Base-by-base conservation (phyloP, 1,284 basidiomycete species). In the Chalciporus sp. region DNA sequence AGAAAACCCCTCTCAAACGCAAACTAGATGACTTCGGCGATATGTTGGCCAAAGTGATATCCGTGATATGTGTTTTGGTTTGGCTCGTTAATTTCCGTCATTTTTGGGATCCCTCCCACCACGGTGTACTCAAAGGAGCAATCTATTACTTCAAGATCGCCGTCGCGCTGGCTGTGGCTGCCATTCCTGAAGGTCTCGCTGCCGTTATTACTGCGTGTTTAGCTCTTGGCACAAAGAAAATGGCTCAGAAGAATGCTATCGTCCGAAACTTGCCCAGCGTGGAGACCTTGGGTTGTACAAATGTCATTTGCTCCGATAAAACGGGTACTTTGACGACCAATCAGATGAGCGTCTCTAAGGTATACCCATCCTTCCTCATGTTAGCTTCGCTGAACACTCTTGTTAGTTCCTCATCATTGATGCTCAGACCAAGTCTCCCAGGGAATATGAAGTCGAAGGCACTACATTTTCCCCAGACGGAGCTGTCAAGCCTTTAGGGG, bases 121-220 rank as follows among this genome's bases (percentile, higher is more conserved):
- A 91, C 63, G 92, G 94, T 52, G 85, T 77, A 54, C 77, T 97
- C 64, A 94, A 94, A 71, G 95, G 95, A 40, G 95, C 95, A 0
- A 84, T 98, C 58, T 97, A 97, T 73, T 98, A 98, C 74, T 93
- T 98, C 82, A 98, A 97, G 77, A 97, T 98, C 65, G 95, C 95
- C 33, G 95, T 98, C 43, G 94, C 95, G 4, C 79, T 98, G 35
- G 95, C 95, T 16, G 95, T 98, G 42, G 95, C 95, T 53, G 95
- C 95, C 45, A 97, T 97, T 64, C 95, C 95, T 0, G 95, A 98
- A 72, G 95, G 95, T 58, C 78, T 98, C 12, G 94, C 95, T 31
- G 94, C 94, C 45, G 95, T 98, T 58, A 96, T 97, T 65, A 98
- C 95, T 7, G 94, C 93, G n/a, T 96, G 94, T 71, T 76, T 98